Evolutionary conservation across 2,329 filamentous ascomycete species (phyloP).

Genomic region (Hortaea werneckii): DNA sequence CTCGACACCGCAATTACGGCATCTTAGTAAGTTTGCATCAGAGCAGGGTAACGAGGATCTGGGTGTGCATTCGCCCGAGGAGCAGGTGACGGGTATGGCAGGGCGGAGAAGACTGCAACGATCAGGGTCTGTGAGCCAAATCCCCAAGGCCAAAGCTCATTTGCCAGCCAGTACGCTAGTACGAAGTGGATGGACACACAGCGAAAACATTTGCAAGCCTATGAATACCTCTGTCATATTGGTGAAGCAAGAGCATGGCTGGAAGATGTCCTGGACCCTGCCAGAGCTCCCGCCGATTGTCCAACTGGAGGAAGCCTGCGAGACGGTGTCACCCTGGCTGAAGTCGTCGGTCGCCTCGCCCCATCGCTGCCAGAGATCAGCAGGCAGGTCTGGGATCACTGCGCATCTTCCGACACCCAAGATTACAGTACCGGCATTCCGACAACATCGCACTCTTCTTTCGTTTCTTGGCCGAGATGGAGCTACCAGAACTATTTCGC

Average conservation of each 20-base stretch:
- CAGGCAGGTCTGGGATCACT: conserved; percentile 21
- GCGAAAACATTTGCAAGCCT: conserved; percentile 88
- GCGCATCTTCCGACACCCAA: conserved; percentile 76
- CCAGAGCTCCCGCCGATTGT: conserved; percentile 84
- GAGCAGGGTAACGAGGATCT: conserved; percentile 72
- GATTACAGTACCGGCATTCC: conserved; percentile 86
- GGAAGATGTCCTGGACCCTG: conserved; percentile 70
- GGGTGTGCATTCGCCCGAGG: conserved; percentile 61
- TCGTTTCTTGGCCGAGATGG: conserved; percentile 79
- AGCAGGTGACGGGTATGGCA: conserved; percentile 80
- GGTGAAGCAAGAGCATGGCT: conserved; percentile 99
- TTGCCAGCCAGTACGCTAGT: conserved; percentile 45
- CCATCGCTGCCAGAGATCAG: conserved; percentile 53
- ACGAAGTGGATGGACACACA: conserved; percentile 99
- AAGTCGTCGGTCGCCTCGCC: conserved; percentile 82
- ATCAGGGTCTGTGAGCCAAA: conserved; percentile 41
- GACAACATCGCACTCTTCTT: conserved; percentile 98
- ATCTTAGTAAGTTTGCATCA: conserved; percentile 63
- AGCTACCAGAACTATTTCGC: conserved; percentile 87
- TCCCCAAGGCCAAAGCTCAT: conserved; percentile 34
- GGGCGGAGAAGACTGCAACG: conserved; percentile 76
- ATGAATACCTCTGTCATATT: conserved; percentile 97
- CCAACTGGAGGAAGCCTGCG: conserved; percentile 85
- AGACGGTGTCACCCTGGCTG: conserved; percentile 87
- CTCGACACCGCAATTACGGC: conserved; percentile 83